Percentiles rank a stretch among this genome's conserved stretches.
phyloP scores from a whole-genome alignment of 1,284 basidiomycete species.

The Inonotus obliquus region DNA sequence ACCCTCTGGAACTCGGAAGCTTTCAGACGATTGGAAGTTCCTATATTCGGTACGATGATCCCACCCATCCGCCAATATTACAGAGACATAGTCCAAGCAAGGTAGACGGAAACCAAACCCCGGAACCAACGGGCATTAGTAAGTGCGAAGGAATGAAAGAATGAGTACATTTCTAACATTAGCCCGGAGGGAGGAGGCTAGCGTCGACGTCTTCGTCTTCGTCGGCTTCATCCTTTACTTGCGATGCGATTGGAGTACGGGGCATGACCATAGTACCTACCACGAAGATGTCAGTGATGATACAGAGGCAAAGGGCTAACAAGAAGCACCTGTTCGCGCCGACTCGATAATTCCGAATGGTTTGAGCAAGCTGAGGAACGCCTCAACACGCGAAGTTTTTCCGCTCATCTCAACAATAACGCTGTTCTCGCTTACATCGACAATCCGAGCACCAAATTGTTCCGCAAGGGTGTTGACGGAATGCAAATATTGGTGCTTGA shows the following conservation, averaged over 20 bases:
- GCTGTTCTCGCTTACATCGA: conserved; percentile 92
- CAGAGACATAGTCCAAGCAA: no score
- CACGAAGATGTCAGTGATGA: conserved; percentile 2
- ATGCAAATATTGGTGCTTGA: conserved; percentile 87
- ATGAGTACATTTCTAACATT: conserved; percentile 24
- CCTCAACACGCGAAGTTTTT: conserved; percentile 89
- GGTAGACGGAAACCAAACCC: not conserved
- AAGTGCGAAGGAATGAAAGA: not conserved
- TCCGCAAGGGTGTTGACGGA: conserved; percentile 80
- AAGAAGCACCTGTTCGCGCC: conserved; percentile 76
- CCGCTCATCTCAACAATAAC: conserved; percentile 95
- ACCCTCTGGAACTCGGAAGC: no score
- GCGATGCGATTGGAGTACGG: conserved; percentile 76
- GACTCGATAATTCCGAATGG: conserved; percentile 96
- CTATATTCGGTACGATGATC: no score
- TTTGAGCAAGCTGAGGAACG: conserved; percentile 88
- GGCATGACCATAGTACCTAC: conserved; percentile 95
- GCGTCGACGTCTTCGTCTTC: conserved; percentile 68
- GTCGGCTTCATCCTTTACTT: conserved; percentile 57
- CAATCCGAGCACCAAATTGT: conserved; percentile 92
- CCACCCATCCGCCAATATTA: no score
- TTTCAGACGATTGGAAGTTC: no score
- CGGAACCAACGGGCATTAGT: not conserved
- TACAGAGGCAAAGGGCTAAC: conserved; percentile 8
- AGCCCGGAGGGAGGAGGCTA: conserved; percentile 88